Evolutionary conservation across 2,329 filamentous ascomycete species (phyloP), one percentile per base, ranked within the genome.

Genomic region (Emmonsiellopsis sp.): DNA sequence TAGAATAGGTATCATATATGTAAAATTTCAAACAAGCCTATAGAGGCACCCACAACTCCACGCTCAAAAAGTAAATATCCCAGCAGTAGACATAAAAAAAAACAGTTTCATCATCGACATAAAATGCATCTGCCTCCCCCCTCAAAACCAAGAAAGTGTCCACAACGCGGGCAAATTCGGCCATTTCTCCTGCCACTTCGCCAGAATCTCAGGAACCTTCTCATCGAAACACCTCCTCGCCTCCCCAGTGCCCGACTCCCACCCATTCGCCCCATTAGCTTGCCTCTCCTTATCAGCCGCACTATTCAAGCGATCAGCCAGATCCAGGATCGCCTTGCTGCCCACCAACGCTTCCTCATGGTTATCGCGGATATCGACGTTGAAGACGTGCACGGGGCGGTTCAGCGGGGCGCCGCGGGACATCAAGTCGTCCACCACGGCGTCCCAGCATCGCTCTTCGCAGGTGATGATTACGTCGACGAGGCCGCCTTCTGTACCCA

Each of bases 371-470:
- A 98, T 98, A 68, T 98, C 93, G 52, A 98, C 86, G 63, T 98
- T 98, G 76, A 98, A 95, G 54, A 98, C 89, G 67, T 98, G 93
- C 0, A 98, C 93, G 0, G 93, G 91, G 2, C 89, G 79, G 69
- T 98, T 98, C 54, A 98, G 76, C 3, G 88, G 86, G 0, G 86
- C 83, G 7, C 92, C 93, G 57, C 94, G 82, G 63, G 84, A 87
- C 57, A 95, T 82, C 51, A 98, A 76, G 68, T 98, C 92, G 63
- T 98, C 93, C 9, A 98, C 81, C 35, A 98, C 93, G 4, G 93
- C 91, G 71, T 98, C 93, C 89, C 94, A 98, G 68, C 93, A 98
- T 56, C 93, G 80, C 73, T 98, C 93, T 70, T 98, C 93, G 66
- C 93, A 98, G 0, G 93, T 98, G 61, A 98, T 91, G 55, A 98